Percentiles rank a stretch among this genome's conserved stretches.
Evolutionary conservation across 768 basidiomycete genomes (phyloP).

Genomic region (Mycena epipterygia): DNA sequence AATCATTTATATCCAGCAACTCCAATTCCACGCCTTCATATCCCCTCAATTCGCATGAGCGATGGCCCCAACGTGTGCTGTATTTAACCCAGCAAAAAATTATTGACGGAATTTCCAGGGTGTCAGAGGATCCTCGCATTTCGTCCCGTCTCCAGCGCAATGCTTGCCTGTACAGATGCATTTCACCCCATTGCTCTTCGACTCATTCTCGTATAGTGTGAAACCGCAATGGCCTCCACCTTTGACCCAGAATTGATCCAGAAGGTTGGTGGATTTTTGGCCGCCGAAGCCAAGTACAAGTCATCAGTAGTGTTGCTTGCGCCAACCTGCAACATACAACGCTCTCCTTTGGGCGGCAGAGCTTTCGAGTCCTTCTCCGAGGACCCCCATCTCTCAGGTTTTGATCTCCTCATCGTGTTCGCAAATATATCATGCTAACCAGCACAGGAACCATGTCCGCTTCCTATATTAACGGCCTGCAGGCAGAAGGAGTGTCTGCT

Average conservation of each 20-base stretch:
- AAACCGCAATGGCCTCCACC: constrained; percentile 78
- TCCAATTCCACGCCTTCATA: constrained; percentile 66
- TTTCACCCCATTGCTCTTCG: background rate
- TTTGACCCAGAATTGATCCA: constrained; percentile 73
- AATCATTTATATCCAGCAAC: constrained; percentile 31
- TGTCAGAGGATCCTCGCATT: constrained; percentile 76
- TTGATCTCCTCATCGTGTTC: background rate
- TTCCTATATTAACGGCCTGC: constrained; percentile 78
- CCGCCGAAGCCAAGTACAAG: constrained; percentile 74
- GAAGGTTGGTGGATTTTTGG: constrained; percentile 71
- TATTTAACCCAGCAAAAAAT: constrained; percentile 6
- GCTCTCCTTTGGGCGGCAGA: constrained; percentile 71
- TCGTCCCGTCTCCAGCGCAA: constrained; percentile 73
- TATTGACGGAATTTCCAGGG: constrained; percentile 54
- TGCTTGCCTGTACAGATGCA: constrained; percentile 67
- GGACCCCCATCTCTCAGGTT: constrained; percentile 77
- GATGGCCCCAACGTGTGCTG: constrained; percentile 70
- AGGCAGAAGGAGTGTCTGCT: constrained; percentile 74
- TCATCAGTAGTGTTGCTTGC: constrained; percentile 75
- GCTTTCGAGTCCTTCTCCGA: constrained; percentile 83
- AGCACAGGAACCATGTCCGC: constrained; percentile 67
- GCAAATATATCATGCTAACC: background rate
- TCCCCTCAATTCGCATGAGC: constrained; percentile 79
- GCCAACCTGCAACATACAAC: constrained; percentile 78
- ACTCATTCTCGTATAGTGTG: constrained; percentile 57